Base-by-base conservation (phyloP, 331 rosid genomes). In the Saraca asoca region DNA sequence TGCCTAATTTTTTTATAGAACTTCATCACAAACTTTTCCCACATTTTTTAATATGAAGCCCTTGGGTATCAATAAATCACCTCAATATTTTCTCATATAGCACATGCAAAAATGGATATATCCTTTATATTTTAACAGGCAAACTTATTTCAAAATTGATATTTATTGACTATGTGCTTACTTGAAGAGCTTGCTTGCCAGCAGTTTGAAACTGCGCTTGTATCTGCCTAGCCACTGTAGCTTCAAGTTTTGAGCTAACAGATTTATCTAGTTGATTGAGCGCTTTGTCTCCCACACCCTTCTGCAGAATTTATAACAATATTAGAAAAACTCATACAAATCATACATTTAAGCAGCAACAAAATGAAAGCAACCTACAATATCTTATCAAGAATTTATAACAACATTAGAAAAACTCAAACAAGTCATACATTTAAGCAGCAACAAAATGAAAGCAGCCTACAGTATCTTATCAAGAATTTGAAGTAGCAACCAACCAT, bases 181-280 rank as follows among this genome's bases (percentile, higher is more conserved):
- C 99, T 90, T 88, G 97, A 70, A 94, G 91, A 79, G 88, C 92
- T 81, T 88, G 99, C 86, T 82, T 90, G 73, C 97, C 99, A 58
- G 99, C 78, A 74, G 97, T 94, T 79, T 94, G 99, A 77, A 94
- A 90, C 77, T 90, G 97, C 12, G 85, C 81, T 78, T 94, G 99
- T 67, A 94, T 90, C 83, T 94, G 97, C 85, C 95, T 85, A 55
- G 96, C 88, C 67, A 90, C 85, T 0, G 92, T 83, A 42, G 86
- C 88, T 81, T 94, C 99, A 45, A 94, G 95, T 83, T 88, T 94
- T 71, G 92, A 71, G 81, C 67, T 80, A 14, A 94, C 88, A 12
- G 91, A 85, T 51, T 88, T 94, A 55, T 94, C 99, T 58, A 94
- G 79, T 75, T 90, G 99, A 84, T 74, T 94, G 61, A 90, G 77